phyloP scores from a whole-genome alignment of 2,329 filamentous ascomycete genomes.

The Drechslera avenae region DNA sequence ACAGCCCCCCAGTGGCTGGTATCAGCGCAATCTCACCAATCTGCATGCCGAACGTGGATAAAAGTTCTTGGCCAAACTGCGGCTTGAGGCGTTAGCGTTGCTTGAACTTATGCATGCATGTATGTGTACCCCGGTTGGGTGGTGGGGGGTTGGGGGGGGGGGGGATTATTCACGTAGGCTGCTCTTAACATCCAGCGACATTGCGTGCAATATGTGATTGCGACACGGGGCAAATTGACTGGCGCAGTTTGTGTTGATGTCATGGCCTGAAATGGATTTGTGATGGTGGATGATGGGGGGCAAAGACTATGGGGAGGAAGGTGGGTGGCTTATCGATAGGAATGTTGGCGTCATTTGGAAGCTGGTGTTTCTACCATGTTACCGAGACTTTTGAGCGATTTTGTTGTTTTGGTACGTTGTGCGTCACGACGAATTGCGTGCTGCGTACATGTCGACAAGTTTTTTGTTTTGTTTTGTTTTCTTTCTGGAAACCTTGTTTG shows the following conservation, averaged over 20 bases:
- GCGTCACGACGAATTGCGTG: too few species aligned
- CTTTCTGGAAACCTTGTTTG: too few species aligned
- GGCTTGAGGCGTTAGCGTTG: background rate
- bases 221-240: conserved; percentile 68
- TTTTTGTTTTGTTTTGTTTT: too few species aligned
- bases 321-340: conserved; percentile 17
- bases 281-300: background rate
- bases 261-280: conserved; percentile 25
- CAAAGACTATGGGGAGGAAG: background rate
- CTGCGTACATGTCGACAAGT: too few species aligned
- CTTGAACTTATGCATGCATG: too few species aligned
- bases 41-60: conserved; percentile 84
- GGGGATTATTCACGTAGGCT: conserved; percentile 69
- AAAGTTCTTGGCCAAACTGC: conserved; percentile 90
- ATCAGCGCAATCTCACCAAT: conserved; percentile 88
- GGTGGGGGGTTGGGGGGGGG: background rate
- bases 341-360: conserved; percentile 7
- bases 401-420: background rate
- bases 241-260: conserved; percentile 31
- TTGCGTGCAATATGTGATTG: conserved; percentile 92
- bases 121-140: too few species aligned
- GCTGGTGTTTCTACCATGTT: background rate
- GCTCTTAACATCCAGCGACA: conserved; percentile 91
- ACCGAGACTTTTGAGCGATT: background rate
- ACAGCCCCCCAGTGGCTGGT: conserved; percentile 82